Evolutionary conservation across 1,139 yeast genomes (phyloP).

Genomic region (Yamadazyma oceani): DNA sequence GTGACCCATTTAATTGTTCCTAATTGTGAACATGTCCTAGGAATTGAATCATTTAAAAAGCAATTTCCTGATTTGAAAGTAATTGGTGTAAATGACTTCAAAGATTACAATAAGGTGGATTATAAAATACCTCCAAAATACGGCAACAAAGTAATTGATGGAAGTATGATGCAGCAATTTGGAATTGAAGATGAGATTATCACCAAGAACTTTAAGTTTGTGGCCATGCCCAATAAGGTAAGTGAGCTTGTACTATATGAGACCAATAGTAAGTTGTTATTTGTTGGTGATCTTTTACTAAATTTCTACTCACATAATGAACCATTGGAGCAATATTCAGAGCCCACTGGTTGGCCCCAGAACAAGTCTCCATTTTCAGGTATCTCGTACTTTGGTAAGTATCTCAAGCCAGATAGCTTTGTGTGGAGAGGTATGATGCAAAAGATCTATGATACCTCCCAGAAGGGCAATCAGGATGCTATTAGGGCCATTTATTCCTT

Average conservation of each 20-base stretch:
- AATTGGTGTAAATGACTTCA: slow-evolving; percentile 44
- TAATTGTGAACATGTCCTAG: slow-evolving; percentile 53
- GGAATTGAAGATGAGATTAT: slow-evolving; percentile 28
- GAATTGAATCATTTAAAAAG: slow-evolving; percentile 49
- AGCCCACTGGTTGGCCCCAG: slow-evolving; percentile 41
- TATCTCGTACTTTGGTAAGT: slow-evolving; percentile 32
- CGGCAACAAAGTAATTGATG: slow-evolving; percentile 28
- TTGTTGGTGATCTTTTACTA: slow-evolving; percentile 57
- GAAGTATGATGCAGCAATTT: slow-evolving; percentile 22
- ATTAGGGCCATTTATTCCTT: slow-evolving; percentile 35
- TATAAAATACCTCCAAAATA: slow-evolving; percentile 25
- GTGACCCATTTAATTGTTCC: slow-evolving; percentile 50
- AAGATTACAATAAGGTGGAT: slow-evolving; percentile 31
- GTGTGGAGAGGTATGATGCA: slow-evolving; percentile 22
- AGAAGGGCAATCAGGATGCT: slow-evolving; percentile 22
- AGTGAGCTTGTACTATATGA: slow-evolving; percentile 56
- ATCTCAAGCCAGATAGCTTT: slow-evolving; percentile 32
- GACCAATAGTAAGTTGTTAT: slow-evolving; percentile 41
- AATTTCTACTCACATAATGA: slow-evolving; percentile 34
- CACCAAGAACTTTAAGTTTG: slow-evolving; percentile 46
- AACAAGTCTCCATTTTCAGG: slow-evolving; percentile 40
- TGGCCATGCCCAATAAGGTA: slow-evolving; percentile 51
- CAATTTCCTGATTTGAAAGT: slow-evolving; percentile 47
- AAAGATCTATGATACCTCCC: slow-evolving; percentile 19
- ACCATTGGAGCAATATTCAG: slow-evolving; percentile 31